Evolutionary conservation across 768 basidiomycete species (phyloP), one percentile per base, ranked within the genome.

Genomic region (Serpula lacrymans): DNA sequence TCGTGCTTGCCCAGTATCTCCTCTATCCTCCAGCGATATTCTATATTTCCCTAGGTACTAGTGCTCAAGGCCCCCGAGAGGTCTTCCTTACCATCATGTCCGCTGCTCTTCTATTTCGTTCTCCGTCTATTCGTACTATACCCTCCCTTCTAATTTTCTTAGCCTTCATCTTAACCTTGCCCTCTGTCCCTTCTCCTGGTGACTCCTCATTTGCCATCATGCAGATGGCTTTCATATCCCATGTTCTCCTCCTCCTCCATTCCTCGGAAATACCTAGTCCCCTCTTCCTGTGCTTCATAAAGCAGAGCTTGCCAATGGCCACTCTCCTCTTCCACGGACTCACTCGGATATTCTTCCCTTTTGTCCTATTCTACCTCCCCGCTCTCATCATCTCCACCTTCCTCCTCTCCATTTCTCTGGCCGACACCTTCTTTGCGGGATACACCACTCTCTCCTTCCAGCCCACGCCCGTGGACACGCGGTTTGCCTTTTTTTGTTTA

Each of bases 381-480:
- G 60, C 68, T 2, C 48, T 74, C n/a, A 33, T 78, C 13, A 34
- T 76, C 3, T 57, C 70, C 7, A 51, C 63, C 13, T 66, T 64
- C 46, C 60, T 77, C 26, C 49, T 81, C 18, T 79, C 76, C 2
- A 49, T 65, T 16, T 74, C 80, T 0, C 54, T 82, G 16, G 55
- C 55, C 9, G 72, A 77, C 41, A 58, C 57, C 1, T 62, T 68
- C 37, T 45, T 54, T 31, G 33, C 28, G 39, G 18, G 20, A 11
- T 21, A 40, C 23, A 34, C 16, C 12, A 7, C 42, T 11, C 44
- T 50, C 6, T 33, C 48, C 5, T 17, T 50, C 22, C 30, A 51
- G 12, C 58, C 63, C 7, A 58, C 74, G 2, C 78, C 80, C 2
- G 67, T 74, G 54, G 67, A 75, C 52, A 73, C 72, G 0, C 66